Base-by-base conservation (phyloP, 2,329 filamentous ascomycete genomes). In the Penicillium sp. region DNA sequence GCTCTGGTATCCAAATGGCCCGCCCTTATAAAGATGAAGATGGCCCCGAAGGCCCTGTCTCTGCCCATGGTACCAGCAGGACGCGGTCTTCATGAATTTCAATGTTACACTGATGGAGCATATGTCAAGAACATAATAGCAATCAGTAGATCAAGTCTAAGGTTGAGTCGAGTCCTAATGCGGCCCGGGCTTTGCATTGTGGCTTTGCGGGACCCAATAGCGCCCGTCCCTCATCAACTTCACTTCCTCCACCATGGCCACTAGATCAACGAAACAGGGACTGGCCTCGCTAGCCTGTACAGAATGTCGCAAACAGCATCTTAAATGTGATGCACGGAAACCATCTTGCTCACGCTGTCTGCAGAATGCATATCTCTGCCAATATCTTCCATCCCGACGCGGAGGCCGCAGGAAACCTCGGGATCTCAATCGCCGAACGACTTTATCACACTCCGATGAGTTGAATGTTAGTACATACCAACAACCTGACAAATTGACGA, bases 331-430 rank as follows among this genome's bases (percentile, higher is more conserved):
- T 61, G 86, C 84, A 13, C 69, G 75, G 33, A 81, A 71, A 31
- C 86, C 87, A 8, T 59, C 66, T 8, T 90, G 87, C 68, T 78
- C 79, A 31, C 81, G 87, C 43, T 90, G 87, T 67, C 68, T 72
- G 24, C 69, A 74, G 37, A 77, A 78, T 50, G 77, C 78, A 44
- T 72, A 77, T 13, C 75, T 82, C 43, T 90, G 87, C 64, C 69
- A 82, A 60, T 89, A 88, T 66, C 78, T 88, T 46, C 81, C 84
- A 39, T 89, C 85, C n/a, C 81, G 86, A 32, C 80, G 86, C 7
- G 81, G 81, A 4, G 73, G 78, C 23, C 75, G 74, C 58, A 72
- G 68, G 46, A 71, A 69, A 57, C 47, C 58, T 35, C 61, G 60
- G 28, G 57, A 62, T 18, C 29, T 50, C 43, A 47, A 54, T 50